Evolutionary conservation across 225 moss, liverwort and hornwort species (phyloP).

Genomic region (Ulota crispa): DNA sequence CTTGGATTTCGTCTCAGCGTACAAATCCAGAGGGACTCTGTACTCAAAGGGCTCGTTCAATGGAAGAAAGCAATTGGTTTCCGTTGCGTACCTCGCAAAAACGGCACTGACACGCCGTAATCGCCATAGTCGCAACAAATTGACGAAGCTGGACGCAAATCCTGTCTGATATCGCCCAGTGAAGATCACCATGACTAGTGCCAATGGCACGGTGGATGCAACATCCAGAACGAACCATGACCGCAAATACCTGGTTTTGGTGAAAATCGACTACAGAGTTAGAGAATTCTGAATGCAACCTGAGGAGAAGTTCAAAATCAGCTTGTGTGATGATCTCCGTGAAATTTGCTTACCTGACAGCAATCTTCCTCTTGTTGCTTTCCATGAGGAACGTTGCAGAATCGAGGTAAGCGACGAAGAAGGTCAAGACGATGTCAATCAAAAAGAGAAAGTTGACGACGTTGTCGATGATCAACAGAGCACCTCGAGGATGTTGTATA

Average conservation of each 20-base stretch:
- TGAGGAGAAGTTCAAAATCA: background rate
- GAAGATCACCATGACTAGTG: conserved; percentile 54
- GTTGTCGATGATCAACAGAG: conserved; percentile 59
- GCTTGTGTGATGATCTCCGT: background rate
- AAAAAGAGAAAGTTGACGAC: conserved; percentile 72
- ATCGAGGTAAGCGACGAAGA: conserved; percentile 90
- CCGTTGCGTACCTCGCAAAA: conserved; percentile 67
- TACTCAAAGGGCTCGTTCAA: background rate
- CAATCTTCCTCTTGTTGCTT: conserved; percentile 56
- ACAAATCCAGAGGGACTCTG: background rate
- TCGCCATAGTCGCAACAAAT: conserved; percentile 90
- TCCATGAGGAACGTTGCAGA: conserved; percentile 66
- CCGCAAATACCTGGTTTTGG: conserved; percentile 65
- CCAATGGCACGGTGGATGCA: conserved; percentile 77
- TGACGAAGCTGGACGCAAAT: conserved; percentile 65
- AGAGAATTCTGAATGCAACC: background rate
- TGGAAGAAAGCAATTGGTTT: background rate
- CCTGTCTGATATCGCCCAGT: conserved; percentile 70
- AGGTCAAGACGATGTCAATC: conserved; percentile 76
- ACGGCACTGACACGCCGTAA: conserved; percentile 79
- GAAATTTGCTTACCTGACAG: conserved; percentile 43
- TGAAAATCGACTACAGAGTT: background rate
- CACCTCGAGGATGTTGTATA: conserved; percentile 42
- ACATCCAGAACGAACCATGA: conserved; percentile 88
- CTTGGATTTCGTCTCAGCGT: background rate